These are phyloP conservation scores for Cucurbita moschata DNA, from an alignment of 306 rosid species.

Conservation along the genomic window DNA sequence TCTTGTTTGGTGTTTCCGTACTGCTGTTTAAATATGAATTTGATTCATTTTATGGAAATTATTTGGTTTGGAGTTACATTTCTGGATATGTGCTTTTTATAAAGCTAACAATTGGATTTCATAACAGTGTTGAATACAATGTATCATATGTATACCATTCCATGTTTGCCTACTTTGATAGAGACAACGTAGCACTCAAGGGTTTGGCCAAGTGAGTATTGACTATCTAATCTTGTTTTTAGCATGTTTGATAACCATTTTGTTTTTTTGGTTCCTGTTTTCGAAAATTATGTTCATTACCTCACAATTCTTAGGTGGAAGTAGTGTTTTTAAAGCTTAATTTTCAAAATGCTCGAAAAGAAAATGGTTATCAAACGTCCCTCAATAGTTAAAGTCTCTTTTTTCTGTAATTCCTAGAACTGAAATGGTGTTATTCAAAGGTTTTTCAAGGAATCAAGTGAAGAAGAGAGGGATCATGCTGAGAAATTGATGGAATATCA, in stretches of 20 bases:
- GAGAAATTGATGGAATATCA: conserved; percentile 91
- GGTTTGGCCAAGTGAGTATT: conserved; percentile 63
- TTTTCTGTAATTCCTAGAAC: neutral
- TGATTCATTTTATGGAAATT: neutral
- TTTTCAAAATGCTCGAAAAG: too few species aligned
- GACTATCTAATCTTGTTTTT: neutral
- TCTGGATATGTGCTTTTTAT: neutral
- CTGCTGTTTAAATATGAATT: neutral
- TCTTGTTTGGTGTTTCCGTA: neutral
- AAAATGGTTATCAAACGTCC: too few species aligned
- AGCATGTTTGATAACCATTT: too few species aligned
- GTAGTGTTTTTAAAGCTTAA: too few species aligned
- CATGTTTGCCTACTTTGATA: conserved; percentile 82
- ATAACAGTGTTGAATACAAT: conserved; percentile 82
- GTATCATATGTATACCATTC: conserved; percentile 90
- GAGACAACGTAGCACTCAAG: conserved; percentile 88
- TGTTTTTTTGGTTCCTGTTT: too few species aligned
- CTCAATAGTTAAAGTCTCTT: neutral
- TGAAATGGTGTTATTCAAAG: conserved; percentile 17
- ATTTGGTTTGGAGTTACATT: neutral
- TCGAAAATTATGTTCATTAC: too few species aligned
- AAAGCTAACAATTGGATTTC: neutral
- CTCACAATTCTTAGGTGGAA: too few species aligned
- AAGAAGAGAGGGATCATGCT: conserved; percentile 84
- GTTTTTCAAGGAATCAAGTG: conserved; percentile 85